Evolutionary conservation across 1,284 basidiomycete species (phyloP), one percentile per base, ranked within the genome.

Genomic region (Fomitopsis pinicola): DNA sequence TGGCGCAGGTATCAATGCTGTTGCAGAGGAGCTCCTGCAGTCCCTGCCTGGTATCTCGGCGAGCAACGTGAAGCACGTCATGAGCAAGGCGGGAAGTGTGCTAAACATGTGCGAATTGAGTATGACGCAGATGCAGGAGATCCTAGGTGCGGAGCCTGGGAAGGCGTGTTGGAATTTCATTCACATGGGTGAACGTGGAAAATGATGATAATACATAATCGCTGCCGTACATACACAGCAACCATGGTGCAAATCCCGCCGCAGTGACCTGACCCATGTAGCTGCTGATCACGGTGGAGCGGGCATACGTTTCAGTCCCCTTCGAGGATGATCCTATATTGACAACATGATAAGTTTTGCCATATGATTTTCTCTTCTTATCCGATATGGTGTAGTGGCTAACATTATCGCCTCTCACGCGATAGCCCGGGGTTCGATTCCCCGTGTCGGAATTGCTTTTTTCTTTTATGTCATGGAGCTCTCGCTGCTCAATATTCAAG

Each of bases 41-140:
- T 79, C 80, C 48, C 76, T 95, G 54, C 92, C 92, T 0, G 94
- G 95, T 0, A 84, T 97, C 53, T 90, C 84, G 2, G 85, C 85
- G 50, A 94, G 95, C 78, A 97, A 97, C 70, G 84, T 90, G 62
- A 87, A 91, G 66, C 89, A 92, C 73, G 87, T 98, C 58, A 92
- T 92, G 89, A 84, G 81, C 64, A 88, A 86, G 67, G 89, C 96
- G 10, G 77, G 80, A 61, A 94, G 85, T 71, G 82, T 98, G 35
- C 79, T 85, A 53, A 88, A 91, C 72, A 75, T 98, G 55, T 94
- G 92, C 67, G 85, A 83, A 66, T 77, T 96, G 78, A 74, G 71
- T 42, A 69, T 86, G 63, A 73, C 78, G 59, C 79, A 86, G 63
- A 79, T 98, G 56, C 87, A 92, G 74, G 85, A 82, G 26, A 80